A percentile compares a stretch with the other conserved stretches of the same genome.
Evolutionary conservation across 306 rosid genomes (phyloP).

Genomic region (Prunus armeniaca): DNA sequence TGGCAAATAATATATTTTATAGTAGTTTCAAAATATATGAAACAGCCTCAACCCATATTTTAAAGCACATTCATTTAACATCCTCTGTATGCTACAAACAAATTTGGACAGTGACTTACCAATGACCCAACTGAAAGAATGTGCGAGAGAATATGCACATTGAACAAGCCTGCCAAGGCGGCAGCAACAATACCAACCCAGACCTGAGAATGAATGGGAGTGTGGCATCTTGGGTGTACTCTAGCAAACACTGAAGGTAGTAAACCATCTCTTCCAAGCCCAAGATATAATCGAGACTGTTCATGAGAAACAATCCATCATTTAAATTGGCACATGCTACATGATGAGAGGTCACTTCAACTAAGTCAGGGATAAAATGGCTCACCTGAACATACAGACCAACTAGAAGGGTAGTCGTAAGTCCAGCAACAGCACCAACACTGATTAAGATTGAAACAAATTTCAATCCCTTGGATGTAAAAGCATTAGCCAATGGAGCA

Average conservation of each 20-base stretch:
- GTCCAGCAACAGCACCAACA: constrained; percentile 94
- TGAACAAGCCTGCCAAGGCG: constrained; percentile 74
- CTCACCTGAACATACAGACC: constrained; percentile 97
- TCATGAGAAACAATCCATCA: constrained; percentile 37
- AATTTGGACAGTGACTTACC: constrained; percentile 52
- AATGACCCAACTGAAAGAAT: constrained; percentile 93
- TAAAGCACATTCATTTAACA: constrained; percentile 5
- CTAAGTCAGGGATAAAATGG: constrained; percentile 27
- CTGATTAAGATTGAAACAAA: constrained; percentile 78
- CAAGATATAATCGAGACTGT: constrained; percentile 97
- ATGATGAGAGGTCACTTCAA: constrained; percentile 23
- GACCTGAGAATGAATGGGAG: constrained; percentile 87
- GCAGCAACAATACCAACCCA: constrained; percentile 93
- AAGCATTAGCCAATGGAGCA: constrained; percentile 95
- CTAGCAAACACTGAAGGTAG: constrained; percentile 78
- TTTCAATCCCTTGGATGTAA: constrained; percentile 85
- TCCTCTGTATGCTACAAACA: constrained; percentile 14
- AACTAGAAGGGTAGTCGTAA: constrained; percentile 91
- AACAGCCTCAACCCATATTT: not conserved
- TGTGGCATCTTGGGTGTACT: constrained; percentile 65
- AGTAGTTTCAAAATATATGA: not conserved
- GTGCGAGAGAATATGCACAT: constrained; percentile 76
- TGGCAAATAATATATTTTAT: not conserved
- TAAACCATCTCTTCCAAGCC: constrained; percentile 96
- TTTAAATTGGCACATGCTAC: constrained; percentile 27